Evolutionary conservation across 225 moss, liverwort and hornwort genomes (phyloP), one percentile per base, ranked within the genome.

Genomic region (Marchantia paleacea): DNA sequence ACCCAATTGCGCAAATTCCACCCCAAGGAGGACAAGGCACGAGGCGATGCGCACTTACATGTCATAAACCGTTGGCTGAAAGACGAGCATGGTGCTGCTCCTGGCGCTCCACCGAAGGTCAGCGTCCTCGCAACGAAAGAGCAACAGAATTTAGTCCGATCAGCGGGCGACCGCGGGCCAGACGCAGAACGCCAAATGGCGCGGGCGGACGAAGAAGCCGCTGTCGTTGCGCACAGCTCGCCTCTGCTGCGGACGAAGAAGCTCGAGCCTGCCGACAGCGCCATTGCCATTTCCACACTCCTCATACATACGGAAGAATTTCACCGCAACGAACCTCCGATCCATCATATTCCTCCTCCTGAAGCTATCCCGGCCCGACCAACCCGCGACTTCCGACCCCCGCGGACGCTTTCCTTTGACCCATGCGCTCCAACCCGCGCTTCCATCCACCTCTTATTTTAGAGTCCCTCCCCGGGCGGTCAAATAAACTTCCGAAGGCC

Each of bases 261-360:
- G 72, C n/a, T 50, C 2, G 67, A 67, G 63, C 78, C 62, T 65
- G 64, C 39, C 64, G 25, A 52, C 78, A 65, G 63, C 78, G 66
- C 78, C 78, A 78, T 78, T 66, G 78, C 78, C 78, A 76, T 61
- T 47, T 47, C 61, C 61, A 65, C 63, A 78, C 64, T 26, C 51
- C 24, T 18, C 64, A 65, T 51, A 62, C 60, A 61, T 47, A 76
- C 55, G 57, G 2, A 75, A 75, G 75, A 55, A 31, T 12, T 26
- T 75, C 73, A 73, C 57, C 30, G 7, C 75, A 75, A 55, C 75
- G 30, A n/a, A 29, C 15, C 55, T 55, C 20, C 3, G 18, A 47
- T 70, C 20, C 69, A 39, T 31, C 69, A 70, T 70, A 70, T 70
- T 70, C 69, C 47, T 39, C 69, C 47, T 8, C 2, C 69, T 25